phyloP scores from a whole-genome alignment of 192 early-diverging fungal species.

The Coemansia sp. region DNA sequence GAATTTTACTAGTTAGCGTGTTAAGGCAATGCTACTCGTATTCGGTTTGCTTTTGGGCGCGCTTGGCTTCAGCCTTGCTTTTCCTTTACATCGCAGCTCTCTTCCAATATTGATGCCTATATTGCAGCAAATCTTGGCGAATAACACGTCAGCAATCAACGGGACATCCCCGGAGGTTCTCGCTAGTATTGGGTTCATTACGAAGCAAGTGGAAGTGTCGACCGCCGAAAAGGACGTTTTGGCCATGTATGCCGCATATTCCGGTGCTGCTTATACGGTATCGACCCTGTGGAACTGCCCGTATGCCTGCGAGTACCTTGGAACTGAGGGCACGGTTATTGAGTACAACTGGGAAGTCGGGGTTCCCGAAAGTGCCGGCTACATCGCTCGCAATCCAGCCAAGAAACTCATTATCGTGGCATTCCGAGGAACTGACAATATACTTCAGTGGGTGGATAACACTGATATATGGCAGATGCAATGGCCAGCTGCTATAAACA shows the following conservation, averaged over 20 bases:
- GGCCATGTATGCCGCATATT: slow-evolving; percentile 42
- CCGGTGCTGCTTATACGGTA: slow-evolving; percentile 50
- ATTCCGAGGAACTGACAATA: slow-evolving; percentile 48
- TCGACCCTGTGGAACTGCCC: slow-evolving; percentile 36
- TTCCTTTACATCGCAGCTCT: neutral
- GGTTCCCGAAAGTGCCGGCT: slow-evolving; percentile 36
- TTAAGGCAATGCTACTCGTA: neutral
- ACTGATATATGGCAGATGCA: slow-evolving; percentile 22
- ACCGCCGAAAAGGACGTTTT: slow-evolving; percentile 9
- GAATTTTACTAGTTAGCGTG: neutral
- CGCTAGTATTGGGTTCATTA: neutral
- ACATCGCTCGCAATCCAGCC: slow-evolving; percentile 44
- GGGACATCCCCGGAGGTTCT: neutral
- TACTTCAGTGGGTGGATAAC: slow-evolving; percentile 41
- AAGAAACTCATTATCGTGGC: slow-evolving; percentile 30
- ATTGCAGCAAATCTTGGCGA: neutral
- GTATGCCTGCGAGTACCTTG: slow-evolving; percentile 43
- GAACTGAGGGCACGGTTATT: slow-evolving; percentile 40
- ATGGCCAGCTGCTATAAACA: slow-evolving; percentile 30
- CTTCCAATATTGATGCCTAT: neutral
- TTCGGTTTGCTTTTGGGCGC: neutral
- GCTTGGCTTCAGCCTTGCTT: neutral
- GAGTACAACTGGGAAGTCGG: slow-evolving; percentile 41
- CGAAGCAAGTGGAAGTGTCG: slow-evolving; percentile 9
- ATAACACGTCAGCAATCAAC: neutral